A percentile compares a stretch with the other conserved stretches of the same genome.
Conservation (phyloP, 2,329 filamentous ascomycete species). For the Graphiopsis chlorocephala region DNA sequence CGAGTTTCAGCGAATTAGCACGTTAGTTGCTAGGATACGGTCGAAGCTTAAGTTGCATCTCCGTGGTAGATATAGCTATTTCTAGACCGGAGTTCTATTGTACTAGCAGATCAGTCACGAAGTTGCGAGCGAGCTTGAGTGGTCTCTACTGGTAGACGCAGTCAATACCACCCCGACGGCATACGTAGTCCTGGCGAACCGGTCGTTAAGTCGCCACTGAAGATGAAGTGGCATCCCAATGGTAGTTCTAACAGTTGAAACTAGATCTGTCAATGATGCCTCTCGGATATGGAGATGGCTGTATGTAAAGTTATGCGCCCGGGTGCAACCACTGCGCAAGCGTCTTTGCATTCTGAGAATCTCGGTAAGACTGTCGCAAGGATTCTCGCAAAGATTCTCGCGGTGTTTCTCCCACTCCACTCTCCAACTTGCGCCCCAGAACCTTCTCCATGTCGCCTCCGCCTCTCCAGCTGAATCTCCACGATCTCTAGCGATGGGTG, state of each 20-base stretch:
- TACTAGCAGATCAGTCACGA: neutral
- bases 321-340: no score
- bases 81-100: neutral
- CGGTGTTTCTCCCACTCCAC: neutral
- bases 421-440: neutral
- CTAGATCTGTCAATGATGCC: no score
- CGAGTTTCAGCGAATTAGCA: neutral
- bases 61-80: neutral
- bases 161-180: no score
- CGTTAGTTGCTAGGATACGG: neutral
- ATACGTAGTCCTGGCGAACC: no score
- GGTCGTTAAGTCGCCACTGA: no score
- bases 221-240: no score
- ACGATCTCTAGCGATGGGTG: neutral
- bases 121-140: no score
- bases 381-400: constrained; percentile 3
- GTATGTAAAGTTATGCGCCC: no score
- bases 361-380: neutral
- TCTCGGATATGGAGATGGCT: no score
- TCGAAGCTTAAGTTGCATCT: neutral
- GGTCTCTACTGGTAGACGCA: no score
- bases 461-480: constrained; percentile 12
- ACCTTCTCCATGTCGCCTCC: constrained; percentile 2
- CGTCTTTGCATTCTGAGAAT: neutral
- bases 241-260: no score